Percentiles rank a stretch among this genome's conserved stretches.
phyloP scores from a whole-genome alignment of 2,329 filamentous ascomycete genomes.

The Chrysoporthe austroafricana region DNA sequence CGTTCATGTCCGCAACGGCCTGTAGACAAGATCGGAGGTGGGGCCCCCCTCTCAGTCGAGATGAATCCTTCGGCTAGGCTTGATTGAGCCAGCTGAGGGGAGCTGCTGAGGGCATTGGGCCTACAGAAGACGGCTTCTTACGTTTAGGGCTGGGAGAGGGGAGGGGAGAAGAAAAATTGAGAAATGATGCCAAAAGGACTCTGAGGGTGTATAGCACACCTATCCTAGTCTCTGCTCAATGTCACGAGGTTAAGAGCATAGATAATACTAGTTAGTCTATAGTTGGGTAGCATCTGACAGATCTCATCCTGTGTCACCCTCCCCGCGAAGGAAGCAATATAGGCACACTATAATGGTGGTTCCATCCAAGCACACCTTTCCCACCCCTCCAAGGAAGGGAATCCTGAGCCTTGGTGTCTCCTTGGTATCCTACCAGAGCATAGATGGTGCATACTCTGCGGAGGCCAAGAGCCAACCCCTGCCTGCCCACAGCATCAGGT shows the following conservation, averaged over 20 bases:
- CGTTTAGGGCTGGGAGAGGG: background rate
- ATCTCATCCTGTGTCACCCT: background rate
- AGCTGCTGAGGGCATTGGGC: background rate
- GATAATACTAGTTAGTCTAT: background rate
- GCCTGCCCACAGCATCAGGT: too few species aligned
- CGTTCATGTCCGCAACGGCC: background rate
- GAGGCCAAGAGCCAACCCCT: too few species aligned
- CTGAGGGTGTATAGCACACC: background rate
- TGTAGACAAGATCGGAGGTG: background rate
- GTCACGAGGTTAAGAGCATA: background rate
- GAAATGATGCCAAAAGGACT: background rate
- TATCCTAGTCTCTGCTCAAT: background rate
- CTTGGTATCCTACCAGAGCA: too few species aligned
- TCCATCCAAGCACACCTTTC: background rate
- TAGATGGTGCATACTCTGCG: too few species aligned
- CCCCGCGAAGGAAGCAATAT: too few species aligned
- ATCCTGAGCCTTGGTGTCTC: too few species aligned
- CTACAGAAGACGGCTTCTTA: background rate
- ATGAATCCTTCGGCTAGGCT: conserved; percentile 6
- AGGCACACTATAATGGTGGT: too few species aligned
- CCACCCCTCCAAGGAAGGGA: too few species aligned
- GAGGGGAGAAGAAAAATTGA: background rate
- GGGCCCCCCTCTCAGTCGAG: background rate
- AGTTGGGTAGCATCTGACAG: background rate
- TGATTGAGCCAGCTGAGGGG: background rate